phyloP scores from a whole-genome alignment of 306 rosid genomes.

The Cicer cuneatum region DNA sequence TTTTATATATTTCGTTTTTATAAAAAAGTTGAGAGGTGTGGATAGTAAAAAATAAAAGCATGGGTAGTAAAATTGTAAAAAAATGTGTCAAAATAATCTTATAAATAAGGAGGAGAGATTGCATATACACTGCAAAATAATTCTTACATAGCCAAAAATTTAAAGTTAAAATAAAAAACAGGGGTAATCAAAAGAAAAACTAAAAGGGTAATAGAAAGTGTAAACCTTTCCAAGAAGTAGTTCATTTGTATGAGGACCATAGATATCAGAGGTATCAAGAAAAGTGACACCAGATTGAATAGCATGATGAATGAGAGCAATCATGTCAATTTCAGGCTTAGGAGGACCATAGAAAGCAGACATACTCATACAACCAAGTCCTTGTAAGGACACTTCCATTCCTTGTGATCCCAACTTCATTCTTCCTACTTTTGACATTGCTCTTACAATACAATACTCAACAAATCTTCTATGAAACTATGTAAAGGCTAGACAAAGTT shows the following conservation, averaged over 20 bases:
- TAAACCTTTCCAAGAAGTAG: constrained; percentile 63
- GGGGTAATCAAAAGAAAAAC: background rate
- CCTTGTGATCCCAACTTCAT: constrained; percentile 73
- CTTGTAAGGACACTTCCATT: constrained; percentile 64
- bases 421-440: constrained; percentile 55
- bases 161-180: background rate
- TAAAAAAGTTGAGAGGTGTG: no score
- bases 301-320: constrained; percentile 68
- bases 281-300: constrained; percentile 62
- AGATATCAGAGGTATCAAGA: constrained; percentile 70
- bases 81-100: no score
- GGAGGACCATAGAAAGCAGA: constrained; percentile 65
- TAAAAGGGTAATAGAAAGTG: constrained; percentile 21
- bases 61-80: no score
- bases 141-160: background rate
- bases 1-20: no score
- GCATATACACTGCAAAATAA: no score
- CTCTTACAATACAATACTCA: background rate
- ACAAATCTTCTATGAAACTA: background rate
- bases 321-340: constrained; percentile 72
- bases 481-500: background rate
- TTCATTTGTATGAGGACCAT: constrained; percentile 72
- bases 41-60: no score
- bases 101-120: no score
- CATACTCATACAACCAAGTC: constrained; percentile 83